Conservation (phyloP, 768 basidiomycete species). For the Amanita brunnescens region DNA sequence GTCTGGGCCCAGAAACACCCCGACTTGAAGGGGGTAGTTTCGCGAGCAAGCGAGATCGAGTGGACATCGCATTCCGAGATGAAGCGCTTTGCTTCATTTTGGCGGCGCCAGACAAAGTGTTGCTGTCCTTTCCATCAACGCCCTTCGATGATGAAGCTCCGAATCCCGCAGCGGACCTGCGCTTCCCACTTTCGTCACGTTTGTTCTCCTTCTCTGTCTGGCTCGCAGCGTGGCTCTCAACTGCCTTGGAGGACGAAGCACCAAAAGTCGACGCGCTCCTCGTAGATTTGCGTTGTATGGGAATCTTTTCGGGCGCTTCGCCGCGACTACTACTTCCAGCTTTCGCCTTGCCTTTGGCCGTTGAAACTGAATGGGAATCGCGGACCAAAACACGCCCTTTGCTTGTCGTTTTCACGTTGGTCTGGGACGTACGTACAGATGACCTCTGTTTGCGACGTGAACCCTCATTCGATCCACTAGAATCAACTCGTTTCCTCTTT, state of each 20-base stretch:
- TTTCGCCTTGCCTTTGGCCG: constrained; percentile 30
- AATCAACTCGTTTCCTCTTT: constrained; percentile 7
- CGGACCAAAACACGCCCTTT: constrained; percentile 21
- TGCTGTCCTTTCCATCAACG: no score
- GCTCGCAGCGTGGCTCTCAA: background rate
- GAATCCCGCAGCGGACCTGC: background rate
- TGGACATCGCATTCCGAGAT: constrained; percentile 4
- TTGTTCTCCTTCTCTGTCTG: constrained; percentile 1
- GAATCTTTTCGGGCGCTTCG: background rate
- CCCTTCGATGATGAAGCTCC: constrained; percentile 1
- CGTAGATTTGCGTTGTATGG: background rate
- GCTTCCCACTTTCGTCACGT: background rate
- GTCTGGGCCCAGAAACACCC: constrained; percentile 40
- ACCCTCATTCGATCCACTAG: background rate
- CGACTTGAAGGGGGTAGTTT: constrained; percentile 26
- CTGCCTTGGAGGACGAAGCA: background rate
- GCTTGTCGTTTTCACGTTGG: constrained; percentile 8
- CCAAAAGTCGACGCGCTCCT: background rate
- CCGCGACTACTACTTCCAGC: constrained; percentile 18
- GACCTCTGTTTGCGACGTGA: background rate
- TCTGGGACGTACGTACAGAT: background rate
- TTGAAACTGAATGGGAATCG: constrained; percentile 19
- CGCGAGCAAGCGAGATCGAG: constrained; percentile 14
- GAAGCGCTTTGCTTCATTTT: background rate
- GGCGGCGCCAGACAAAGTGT: no score